phyloP scores from a whole-genome alignment of 495 filamentous ascomycete genomes.

The Jackrogersella multiformis region DNA sequence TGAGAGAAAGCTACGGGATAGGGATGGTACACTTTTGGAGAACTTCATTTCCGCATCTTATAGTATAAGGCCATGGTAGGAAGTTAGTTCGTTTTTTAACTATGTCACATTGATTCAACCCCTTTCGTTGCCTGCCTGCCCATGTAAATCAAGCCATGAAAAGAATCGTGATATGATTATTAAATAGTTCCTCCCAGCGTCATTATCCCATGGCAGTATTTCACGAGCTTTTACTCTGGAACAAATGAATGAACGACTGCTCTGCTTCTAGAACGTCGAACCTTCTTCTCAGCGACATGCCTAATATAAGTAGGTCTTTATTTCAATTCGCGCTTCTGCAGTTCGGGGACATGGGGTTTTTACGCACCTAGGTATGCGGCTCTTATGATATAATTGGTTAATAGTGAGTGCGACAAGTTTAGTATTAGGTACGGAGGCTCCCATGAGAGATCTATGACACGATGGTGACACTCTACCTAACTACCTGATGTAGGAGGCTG shows the following conservation, averaged over 20 bases:
- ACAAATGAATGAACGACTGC: not conserved
- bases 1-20: too few species aligned
- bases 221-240: not conserved
- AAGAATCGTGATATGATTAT: too few species aligned
- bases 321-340: not conserved
- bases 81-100: too few species aligned
- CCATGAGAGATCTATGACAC: not conserved
- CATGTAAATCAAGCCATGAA: too few species aligned
- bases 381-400: not conserved
- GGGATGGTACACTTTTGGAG: too few species aligned
- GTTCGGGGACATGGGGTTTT: not conserved
- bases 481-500: not conserved
- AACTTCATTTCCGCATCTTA: too few species aligned
- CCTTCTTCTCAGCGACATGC: not conserved
- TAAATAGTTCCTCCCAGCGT: not conserved
- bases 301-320: conserved; percentile 1
- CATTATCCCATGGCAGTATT: not conserved
- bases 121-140: too few species aligned
- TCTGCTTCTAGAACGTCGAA: not conserved
- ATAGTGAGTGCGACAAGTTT: not conserved
- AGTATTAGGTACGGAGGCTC: not conserved
- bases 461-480: too few species aligned
- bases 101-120: too few species aligned
- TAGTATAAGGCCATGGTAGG: too few species aligned
- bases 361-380: not conserved